phyloP scores from a whole-genome alignment of 768 basidiomycete species.

The Leccinum subtestaceum region DNA sequence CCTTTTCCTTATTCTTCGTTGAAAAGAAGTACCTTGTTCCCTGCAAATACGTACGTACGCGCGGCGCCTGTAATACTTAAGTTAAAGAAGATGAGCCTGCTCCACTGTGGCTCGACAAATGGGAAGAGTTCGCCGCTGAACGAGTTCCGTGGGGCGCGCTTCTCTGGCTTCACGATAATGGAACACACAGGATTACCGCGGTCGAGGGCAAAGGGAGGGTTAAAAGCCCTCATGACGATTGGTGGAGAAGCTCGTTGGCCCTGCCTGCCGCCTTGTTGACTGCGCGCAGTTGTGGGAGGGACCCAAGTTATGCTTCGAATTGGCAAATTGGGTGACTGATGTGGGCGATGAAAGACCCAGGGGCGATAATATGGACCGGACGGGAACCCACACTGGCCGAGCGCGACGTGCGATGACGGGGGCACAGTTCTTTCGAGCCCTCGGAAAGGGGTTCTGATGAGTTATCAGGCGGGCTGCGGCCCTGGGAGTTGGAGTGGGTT shows the following conservation, averaged over 20 bases:
- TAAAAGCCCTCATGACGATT: constrained; percentile 14
- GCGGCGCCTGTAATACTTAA: too few relatives aligned
- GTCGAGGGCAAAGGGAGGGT: constrained; percentile 24
- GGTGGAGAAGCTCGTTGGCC: constrained; percentile 15
- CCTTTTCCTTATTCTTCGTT: background rate
- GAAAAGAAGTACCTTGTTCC: background rate
- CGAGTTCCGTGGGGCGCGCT: constrained; percentile 17
- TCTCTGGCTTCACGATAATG: constrained; percentile 21
- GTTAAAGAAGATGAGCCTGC: background rate
- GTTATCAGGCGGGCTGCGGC: constrained; percentile 23
- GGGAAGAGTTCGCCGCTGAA: constrained; percentile 11
- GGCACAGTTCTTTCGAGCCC: constrained; percentile 12
- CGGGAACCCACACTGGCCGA: constrained; percentile 18
- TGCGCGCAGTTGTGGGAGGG: constrained; percentile 16
- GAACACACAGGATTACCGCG: constrained; percentile 31
- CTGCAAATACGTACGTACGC: background rate
- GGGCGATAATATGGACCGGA: constrained; percentile 14
- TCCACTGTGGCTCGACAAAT: constrained; percentile 21
- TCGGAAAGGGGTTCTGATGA: constrained; percentile 10
- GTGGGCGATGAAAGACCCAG: constrained; percentile 8
- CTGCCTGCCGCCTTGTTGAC: constrained; percentile 8
- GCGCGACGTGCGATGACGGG: constrained; percentile 11
- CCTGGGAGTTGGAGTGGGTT: constrained; percentile 22
- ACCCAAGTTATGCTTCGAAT: constrained; percentile 25
- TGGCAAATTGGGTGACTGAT: constrained; percentile 28